phyloP scores from a whole-genome alignment of 129 eudicot species.

The Deinandra increscens region DNA sequence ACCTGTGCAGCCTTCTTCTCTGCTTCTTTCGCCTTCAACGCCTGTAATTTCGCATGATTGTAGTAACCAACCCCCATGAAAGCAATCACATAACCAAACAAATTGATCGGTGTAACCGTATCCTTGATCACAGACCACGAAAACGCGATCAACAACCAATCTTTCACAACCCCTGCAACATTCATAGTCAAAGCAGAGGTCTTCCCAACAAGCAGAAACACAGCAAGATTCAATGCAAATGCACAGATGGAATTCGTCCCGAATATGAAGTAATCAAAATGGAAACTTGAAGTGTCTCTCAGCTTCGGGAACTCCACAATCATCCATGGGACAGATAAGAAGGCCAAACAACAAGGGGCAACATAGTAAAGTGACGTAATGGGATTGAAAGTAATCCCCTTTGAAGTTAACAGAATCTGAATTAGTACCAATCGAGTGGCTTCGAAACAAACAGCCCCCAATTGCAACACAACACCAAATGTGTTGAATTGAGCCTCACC shows the following conservation, averaged over 20 bases:
- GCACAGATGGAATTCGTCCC: slow-evolving; percentile 52
- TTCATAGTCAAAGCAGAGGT: slow-evolving; percentile 58
- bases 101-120: slow-evolving; percentile 48
- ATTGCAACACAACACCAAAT: slow-evolving; percentile 40
- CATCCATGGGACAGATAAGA: slow-evolving; percentile 41
- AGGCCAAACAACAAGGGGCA: slow-evolving; percentile 48
- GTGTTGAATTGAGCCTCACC: slow-evolving; percentile 45
- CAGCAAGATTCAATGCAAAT: slow-evolving; percentile 46
- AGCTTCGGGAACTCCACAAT: slow-evolving; percentile 37
- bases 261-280: slow-evolving; percentile 40
- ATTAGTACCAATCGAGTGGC: slow-evolving; percentile 47
- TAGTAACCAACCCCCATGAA: slow-evolving; percentile 57
- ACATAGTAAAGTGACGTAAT: slow-evolving; percentile 45
- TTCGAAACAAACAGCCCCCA: slow-evolving; percentile 49
- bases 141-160: slow-evolving; percentile 60
- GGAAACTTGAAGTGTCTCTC: slow-evolving; percentile 40
- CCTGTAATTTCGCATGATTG: slow-evolving; percentile 47
- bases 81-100: slow-evolving; percentile 52
- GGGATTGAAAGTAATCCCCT: slow-evolving; percentile 46
- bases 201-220: slow-evolving; percentile 53
- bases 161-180: slow-evolving; percentile 57
- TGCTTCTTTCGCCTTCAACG: slow-evolving; percentile 49
- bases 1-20: slow-evolving; percentile 37
- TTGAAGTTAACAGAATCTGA: slow-evolving; percentile 37
- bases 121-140: slow-evolving; percentile 73